Conservation (phyloP, 345 rosid genomes). For the Lepidium aucheri region DNA sequence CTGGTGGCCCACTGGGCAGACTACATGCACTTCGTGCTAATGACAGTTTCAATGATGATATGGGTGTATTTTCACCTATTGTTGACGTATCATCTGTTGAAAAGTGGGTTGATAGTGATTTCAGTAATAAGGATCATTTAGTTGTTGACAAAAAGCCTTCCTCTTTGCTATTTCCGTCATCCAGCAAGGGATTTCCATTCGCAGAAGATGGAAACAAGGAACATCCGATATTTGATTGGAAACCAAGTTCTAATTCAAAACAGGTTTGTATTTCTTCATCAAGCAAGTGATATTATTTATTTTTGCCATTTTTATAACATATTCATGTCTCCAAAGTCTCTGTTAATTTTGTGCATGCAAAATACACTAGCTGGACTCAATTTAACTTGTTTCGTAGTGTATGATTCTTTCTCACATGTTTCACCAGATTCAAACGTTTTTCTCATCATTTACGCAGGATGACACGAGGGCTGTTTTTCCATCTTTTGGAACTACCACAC, state of each 20-base stretch:
- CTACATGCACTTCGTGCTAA: conserved; percentile 63
- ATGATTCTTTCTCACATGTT: neutral
- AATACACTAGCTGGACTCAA: neutral
- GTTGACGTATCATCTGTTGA: conserved; percentile 75
- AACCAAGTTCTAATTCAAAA: conserved; percentile 51
- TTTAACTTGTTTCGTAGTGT: neutral
- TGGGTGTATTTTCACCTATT: conserved; percentile 93
- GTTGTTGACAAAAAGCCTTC: conserved; percentile 58
- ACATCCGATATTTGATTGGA: conserved; percentile 77
- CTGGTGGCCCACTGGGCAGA: conserved; percentile 62
- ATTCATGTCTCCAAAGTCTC: neutral
- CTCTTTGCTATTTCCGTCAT: conserved; percentile 56
- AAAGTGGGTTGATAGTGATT: conserved; percentile 63
- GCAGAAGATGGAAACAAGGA: conserved; percentile 54
- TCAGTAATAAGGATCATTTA: conserved; percentile 50
- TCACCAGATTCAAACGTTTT: conserved; percentile 7
- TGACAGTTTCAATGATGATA: conserved; percentile 75
- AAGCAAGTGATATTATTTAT: neutral
- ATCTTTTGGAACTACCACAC: conserved; percentile 48
- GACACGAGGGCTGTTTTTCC: conserved; percentile 42
- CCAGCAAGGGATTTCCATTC: conserved; percentile 56
- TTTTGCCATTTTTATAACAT: neutral
- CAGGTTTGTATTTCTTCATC: conserved; percentile 43
- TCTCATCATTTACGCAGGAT: conserved; percentile 39
- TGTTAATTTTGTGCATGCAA: neutral